Percentiles rank a stretch among this genome's conserved stretches.
phyloP scores from a whole-genome alignment of 2,329 filamentous ascomycete genomes.

The Aspergillus clavatus region DNA sequence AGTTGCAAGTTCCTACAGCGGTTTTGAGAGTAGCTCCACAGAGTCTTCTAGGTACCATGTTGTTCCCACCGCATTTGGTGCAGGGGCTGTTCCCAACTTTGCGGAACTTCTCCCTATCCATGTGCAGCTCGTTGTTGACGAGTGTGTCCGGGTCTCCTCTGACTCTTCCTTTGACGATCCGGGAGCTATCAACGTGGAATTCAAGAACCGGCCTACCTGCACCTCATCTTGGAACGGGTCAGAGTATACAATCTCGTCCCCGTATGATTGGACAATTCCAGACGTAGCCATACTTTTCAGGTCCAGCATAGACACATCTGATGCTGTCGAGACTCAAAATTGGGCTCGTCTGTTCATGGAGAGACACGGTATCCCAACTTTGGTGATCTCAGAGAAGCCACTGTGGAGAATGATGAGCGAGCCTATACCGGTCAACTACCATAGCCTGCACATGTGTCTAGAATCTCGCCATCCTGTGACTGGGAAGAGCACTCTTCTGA shows the following conservation, averaged over 20 bases:
- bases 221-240: slow-evolving; percentile 35
- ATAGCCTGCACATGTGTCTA: slow-evolving; percentile 42
- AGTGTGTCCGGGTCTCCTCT: slow-evolving; percentile 36
- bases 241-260: slow-evolving; percentile 37
- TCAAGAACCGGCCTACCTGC: slow-evolving; percentile 38
- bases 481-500: slow-evolving; percentile 31
- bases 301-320: slow-evolving; percentile 31
- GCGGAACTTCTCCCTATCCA: slow-evolving; percentile 46
- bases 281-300: slow-evolving; percentile 46
- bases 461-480: slow-evolving; percentile 34
- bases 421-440: slow-evolving; percentile 35
- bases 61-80: slow-evolving; percentile 45
- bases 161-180: slow-evolving; percentile 21
- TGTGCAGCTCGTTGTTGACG: slow-evolving; percentile 46
- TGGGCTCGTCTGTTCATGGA: slow-evolving; percentile 39
- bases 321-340: slow-evolving; percentile 25
- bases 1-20: slow-evolving; percentile 36
- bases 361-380: slow-evolving; percentile 41
- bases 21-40: slow-evolving; percentile 30
- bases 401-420: slow-evolving; percentile 36
- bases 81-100: slow-evolving; percentile 42
- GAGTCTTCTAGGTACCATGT: slow-evolving; percentile 46
- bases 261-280: slow-evolving; percentile 40
- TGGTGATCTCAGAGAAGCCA: slow-evolving; percentile 43
- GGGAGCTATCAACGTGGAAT: slow-evolving; percentile 32